phyloP scores from a whole-genome alignment of 257 asterid genomes.

The Coffea eugenioides region DNA sequence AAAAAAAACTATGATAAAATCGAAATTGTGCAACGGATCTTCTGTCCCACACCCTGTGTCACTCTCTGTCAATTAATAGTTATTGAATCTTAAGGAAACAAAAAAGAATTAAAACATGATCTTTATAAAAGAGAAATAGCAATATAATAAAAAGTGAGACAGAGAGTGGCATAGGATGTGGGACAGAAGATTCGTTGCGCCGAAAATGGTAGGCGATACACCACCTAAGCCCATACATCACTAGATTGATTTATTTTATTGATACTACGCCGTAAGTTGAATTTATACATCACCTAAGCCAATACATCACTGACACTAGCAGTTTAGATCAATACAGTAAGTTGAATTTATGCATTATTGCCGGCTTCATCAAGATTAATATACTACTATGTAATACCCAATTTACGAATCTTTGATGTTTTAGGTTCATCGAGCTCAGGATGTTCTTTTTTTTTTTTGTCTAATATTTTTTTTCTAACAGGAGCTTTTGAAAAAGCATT shows the following conservation, averaged over 20 bases:
- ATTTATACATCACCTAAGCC: not conserved
- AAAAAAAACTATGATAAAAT: not conserved
- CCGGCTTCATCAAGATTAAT: not conserved
- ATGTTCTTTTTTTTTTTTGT: not conserved
- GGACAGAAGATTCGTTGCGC: too few relatives aligned
- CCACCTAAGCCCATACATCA: not conserved
- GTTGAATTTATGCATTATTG: not conserved
- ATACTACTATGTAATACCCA: not conserved
- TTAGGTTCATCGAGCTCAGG: not conserved
- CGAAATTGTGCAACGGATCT: too few relatives aligned
- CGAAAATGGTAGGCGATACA: not conserved
- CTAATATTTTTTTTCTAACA: not conserved
- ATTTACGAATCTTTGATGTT: not conserved
- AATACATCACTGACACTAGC: not conserved
- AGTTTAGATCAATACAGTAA: too few relatives aligned
- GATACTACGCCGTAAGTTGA: too few relatives aligned
- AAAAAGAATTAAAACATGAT: too few relatives aligned
- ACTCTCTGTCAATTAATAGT: too few relatives aligned
- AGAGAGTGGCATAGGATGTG: too few relatives aligned
- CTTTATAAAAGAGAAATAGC: too few relatives aligned
- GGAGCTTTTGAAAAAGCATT: not conserved
- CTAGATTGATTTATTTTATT: not conserved
- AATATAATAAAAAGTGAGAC: too few relatives aligned
- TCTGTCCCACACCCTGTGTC: too few relatives aligned
- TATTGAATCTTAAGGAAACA: too few relatives aligned